Base-by-base conservation (phyloP, 2,329 filamentous ascomycete genomes). In the Stachybotrys elegans region DNA sequence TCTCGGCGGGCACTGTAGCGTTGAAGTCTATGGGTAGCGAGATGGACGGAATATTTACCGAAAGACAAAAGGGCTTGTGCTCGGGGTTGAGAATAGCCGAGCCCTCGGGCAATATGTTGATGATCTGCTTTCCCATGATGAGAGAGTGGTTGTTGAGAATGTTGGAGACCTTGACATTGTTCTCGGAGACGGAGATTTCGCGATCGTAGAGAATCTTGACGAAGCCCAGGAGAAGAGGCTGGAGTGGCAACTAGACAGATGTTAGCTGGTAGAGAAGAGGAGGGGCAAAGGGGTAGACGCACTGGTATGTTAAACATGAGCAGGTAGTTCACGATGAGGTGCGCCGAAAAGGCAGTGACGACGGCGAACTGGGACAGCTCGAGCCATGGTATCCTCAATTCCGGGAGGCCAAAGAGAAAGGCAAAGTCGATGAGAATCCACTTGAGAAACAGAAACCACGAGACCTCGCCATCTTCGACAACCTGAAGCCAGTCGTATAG, bases 31-130 rank as follows among this genome's bases (percentile, higher is more conserved):
- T 87, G 2, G 92, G 93, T 22, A 98, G 70, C 42, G 78, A 73
- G 31, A 83, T 78, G 8, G 76, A 73, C 46, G 76, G 80, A 19
- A 78, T 71, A 35, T 76, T 74, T 49, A 73, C 71, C 45, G 84
- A 84, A 39, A 98, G 69, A 65, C 93, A 98, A 64, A 93, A 93
- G 1, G 90, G 78, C n/a, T 76, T 70, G 46, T 80, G 77, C 38
- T 90, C 79, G 1, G 90, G 89, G 58, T 98, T 98, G 50, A 98
- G 73, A 40, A 90, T 76, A 13, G 91, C 93, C 40, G 91, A 93
- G 72, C 94, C 94, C 72, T 98, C 93, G 2, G 93, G 93, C 44
- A 98, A 73, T 58, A 98, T 95, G 61, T 98, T 93, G 66, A 98
- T 92, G 55, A 96, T 95, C 69, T 97, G 91, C 63, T 90, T 93